Base-by-base conservation (phyloP, 2,329 filamentous ascomycete species). In the Colletotrichum filicis region DNA sequence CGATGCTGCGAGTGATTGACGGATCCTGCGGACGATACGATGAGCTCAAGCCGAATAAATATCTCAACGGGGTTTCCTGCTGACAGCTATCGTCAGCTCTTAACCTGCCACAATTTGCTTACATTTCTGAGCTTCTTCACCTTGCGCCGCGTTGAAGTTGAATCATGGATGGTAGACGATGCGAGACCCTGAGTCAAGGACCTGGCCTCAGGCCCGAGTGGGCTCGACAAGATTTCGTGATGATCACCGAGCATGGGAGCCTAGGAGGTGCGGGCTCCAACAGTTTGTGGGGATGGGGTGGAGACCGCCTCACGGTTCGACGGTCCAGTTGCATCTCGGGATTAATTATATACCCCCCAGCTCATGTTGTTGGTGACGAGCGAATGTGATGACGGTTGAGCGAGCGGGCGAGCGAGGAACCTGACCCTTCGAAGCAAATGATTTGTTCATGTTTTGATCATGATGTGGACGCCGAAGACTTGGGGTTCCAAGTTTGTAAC, bases 191-290 rank as follows among this genome's bases (percentile, higher is more conserved):
- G 64, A 61, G 49, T 68, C 64, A 68, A 55, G 58, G 65, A 58
- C 64, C 52, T 42, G 9, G 62, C 22, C 32, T 49, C 32, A 56
- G 62, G 55, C 32, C 32, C 28, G 63, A 55, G 61, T 60, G 67
- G 67, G 37, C 30, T 57, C 56, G 56, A 63, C 61, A 52, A 49
- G 52, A 65, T 65, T 65, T 37, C 64, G 58, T 53, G 58, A 71
- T 71, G 69, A 71, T 69, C 61, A 42, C 22, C 64, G 60, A 66
- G 30, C 67, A 69, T 42, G 60, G 42, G 42, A 49, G 42, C 42
- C 42, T 49, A 8, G 42, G 42, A n/a, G 3, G 16, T 35, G 14
- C 32, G 24, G 32, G 59, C 32, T 62, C 59, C 57, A 63, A 57
- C 49, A 64, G 32, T 61, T 28, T 64, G 66, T 64, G 58, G 61